These are phyloP conservation scores for Fraxinus quadrangulata DNA, from an alignment of 257 asterid species.

Conservation along the genomic window DNA sequence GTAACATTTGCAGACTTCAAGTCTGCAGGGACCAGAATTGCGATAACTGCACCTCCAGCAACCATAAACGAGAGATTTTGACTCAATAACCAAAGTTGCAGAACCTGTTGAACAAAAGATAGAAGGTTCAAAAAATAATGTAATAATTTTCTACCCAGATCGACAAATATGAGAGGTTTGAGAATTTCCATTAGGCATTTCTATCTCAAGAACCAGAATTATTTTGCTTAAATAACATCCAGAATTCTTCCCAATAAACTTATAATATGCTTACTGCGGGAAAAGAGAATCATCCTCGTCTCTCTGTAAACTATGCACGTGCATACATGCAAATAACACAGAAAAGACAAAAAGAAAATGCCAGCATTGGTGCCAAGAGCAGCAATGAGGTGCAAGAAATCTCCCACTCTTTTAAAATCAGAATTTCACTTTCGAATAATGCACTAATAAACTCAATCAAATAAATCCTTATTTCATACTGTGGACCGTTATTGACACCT, in stretches of 20 bases:
- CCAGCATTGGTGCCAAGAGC: background rate
- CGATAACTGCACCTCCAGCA: constrained; percentile 83
- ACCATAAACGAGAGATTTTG: constrained; percentile 72
- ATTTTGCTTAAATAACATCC: background rate
- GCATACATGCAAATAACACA: background rate
- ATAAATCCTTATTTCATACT: background rate
- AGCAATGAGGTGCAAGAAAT: background rate
- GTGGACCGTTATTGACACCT: background rate
- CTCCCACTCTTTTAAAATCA: background rate
- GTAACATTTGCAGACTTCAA: constrained; percentile 38
- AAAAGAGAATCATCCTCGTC: background rate
- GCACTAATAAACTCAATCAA: background rate
- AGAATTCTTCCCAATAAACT: background rate
- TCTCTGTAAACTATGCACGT: background rate
- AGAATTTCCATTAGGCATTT: background rate
- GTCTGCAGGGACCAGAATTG: constrained; percentile 49
- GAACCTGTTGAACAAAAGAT: constrained; percentile 44
- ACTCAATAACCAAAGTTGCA: constrained; percentile 64
- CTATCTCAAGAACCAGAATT: background rate
- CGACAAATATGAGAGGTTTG: background rate
- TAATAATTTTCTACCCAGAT: background rate
- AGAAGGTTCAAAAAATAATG: background rate
- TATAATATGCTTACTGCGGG: background rate
- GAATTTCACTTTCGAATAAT: background rate
- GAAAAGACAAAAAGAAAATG: background rate